Percentiles rank a stretch among this genome's conserved stretches.
phyloP scores from a whole-genome alignment of 225 moss, liverwort and hornwort genomes.

The Pleurozium schreberi region DNA sequence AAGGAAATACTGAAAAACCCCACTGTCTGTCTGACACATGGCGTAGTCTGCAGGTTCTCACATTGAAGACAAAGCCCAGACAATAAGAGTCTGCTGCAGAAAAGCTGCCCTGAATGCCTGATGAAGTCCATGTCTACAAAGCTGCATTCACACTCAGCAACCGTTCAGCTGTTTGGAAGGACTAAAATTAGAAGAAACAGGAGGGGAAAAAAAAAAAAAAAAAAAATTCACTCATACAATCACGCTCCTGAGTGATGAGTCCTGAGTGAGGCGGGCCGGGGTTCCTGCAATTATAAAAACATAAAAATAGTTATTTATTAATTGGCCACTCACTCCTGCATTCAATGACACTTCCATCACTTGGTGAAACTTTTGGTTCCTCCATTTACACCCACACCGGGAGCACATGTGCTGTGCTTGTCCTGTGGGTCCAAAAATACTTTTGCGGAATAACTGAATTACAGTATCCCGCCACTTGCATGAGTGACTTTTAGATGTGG shows the following conservation, averaged over 20 bases:
- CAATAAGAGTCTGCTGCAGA: background rate
- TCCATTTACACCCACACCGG: background rate
- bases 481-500: background rate
- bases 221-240: background rate
- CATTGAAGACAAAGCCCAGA: background rate
- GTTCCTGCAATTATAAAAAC: background rate
- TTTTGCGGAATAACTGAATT: background rate
- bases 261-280: too few species aligned
- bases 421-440: background rate
- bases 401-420: background rate
- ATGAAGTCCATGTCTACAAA: background rate
- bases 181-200: background rate
- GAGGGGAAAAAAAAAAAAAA: too few species aligned
- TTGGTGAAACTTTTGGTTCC: background rate
- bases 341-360: background rate
- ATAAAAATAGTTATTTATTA: too few species aligned
- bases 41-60: background rate
- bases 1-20: background rate
- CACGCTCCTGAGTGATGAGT: background rate
- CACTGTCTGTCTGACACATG: background rate
- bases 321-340: background rate
- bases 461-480: too few species aligned
- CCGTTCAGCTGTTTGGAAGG: background rate
- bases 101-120: background rate
- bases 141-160: background rate